Evolutionary conservation across 2,329 filamentous ascomycete species (phyloP).

Genomic region (Paraphaeosphaeria sporulosa): DNA sequence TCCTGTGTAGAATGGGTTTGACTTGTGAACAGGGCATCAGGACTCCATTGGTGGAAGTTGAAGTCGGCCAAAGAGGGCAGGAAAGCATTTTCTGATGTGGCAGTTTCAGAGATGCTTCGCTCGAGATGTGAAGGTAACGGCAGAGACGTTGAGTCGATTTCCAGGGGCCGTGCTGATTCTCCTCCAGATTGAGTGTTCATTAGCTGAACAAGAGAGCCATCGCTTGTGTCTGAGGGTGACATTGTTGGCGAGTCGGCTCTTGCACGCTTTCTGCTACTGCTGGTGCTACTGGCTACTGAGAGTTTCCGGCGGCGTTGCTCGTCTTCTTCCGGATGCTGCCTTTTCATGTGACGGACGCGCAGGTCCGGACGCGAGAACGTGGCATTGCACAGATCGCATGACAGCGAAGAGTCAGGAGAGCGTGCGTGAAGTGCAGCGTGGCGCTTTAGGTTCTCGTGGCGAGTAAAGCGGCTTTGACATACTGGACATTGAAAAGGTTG

Average conservation of each 20-base stretch:
- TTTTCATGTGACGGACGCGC: conserved; percentile 29
- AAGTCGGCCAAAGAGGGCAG: conserved; percentile 10
- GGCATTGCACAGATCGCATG: conserved; percentile 26
- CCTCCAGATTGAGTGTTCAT: background rate
- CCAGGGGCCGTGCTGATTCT: background rate
- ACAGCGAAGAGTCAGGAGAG: conserved; percentile 19
- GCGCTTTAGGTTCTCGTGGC: conserved; percentile 32
- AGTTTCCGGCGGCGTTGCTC: conserved; percentile 18
- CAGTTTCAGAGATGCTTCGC: background rate
- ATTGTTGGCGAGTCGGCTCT: conserved; percentile 1
- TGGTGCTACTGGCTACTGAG: conserved; percentile 5
- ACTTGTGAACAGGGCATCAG: conserved; percentile 15
- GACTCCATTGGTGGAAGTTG: conserved; percentile 21
- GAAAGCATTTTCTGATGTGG: conserved; percentile 2
- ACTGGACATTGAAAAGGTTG: conserved; percentile 29
- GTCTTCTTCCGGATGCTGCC: conserved; percentile 24
- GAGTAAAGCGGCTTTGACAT: conserved; percentile 31
- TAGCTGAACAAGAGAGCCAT: background rate
- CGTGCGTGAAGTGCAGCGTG: conserved; percentile 27
- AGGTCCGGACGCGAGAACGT: conserved; percentile 30
- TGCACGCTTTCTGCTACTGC: conserved; percentile 5
- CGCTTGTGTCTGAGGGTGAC: conserved; percentile 1
- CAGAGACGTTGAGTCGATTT: background rate
- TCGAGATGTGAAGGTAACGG: background rate
- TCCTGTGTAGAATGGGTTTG: conserved; percentile 15